Conservation (phyloP, 1,284 basidiomycete genomes). For the Cutaneotrichosporon sp. region DNA sequence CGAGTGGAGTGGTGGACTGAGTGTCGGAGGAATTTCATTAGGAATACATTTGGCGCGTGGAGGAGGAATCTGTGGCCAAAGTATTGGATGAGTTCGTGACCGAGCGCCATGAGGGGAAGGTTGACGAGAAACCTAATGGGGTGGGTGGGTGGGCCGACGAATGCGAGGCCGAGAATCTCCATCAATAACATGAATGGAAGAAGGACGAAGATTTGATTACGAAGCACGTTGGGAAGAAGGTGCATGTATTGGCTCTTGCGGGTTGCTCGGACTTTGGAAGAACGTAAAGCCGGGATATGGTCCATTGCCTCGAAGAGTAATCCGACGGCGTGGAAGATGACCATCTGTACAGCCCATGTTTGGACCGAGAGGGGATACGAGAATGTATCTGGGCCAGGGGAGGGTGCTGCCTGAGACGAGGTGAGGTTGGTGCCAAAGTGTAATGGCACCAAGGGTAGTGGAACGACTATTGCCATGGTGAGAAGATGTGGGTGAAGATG, state of each 20-base stretch:
- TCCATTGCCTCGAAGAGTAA: not conserved
- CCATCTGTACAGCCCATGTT: constrained; percentile 4
- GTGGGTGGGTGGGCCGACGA: not conserved
- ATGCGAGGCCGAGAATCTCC: not conserved
- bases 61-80: constrained; percentile 4
- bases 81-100: constrained; percentile 4
- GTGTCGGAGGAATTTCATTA: constrained; percentile 6
- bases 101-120: constrained; percentile 3
- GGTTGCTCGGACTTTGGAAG: not conserved
- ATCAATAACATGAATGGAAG: constrained; percentile 1
- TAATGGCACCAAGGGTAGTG: not conserved
- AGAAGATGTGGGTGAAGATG: no score
- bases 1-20: constrained; percentile 2
- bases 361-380: not conserved
- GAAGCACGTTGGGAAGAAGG: not conserved
- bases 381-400: not conserved
- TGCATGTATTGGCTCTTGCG: constrained; percentile 4
- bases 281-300: not conserved
- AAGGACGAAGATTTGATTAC: constrained; percentile 2
- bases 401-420: not conserved
- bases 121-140: not conserved
- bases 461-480: no score
- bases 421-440: not conserved
- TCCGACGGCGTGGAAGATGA: constrained; percentile 2
- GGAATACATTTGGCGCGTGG: constrained; percentile 3